These are phyloP conservation scores for Pseudoscleropodium purum DNA, from an alignment of 225 moss, liverwort and hornwort genomes.

Conservation along the genomic window DNA sequence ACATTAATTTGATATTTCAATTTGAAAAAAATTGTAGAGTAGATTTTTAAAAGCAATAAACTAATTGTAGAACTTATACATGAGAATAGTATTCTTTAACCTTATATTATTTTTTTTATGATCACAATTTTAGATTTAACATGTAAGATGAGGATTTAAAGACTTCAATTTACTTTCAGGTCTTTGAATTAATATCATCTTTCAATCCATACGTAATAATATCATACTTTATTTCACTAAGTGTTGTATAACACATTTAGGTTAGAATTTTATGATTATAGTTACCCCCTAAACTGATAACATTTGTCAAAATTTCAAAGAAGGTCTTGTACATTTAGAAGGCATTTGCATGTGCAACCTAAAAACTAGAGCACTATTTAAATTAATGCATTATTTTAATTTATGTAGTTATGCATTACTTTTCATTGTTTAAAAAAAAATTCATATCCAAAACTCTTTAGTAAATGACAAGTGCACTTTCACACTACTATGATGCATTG, in stretches of 20 bases:
- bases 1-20: not conserved
- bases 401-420: not conserved
- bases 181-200: not conserved
- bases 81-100: not conserved
- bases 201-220: not conserved
- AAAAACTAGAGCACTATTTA: no score
- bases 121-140: not conserved
- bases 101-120: not conserved
- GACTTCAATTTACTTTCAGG: not conserved
- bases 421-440: not conserved
- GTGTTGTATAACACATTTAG: fast-evolving
- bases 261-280: not conserved
- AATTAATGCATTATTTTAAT: not conserved
- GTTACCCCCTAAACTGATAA: not conserved
- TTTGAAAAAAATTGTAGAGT: not conserved
- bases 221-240: not conserved
- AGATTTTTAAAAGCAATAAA: not conserved
- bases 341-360: not conserved
- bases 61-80: not conserved
- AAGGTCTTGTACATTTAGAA: not conserved
- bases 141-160: not conserved
- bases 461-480: not conserved
- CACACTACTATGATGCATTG: not conserved
- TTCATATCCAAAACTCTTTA: no score
- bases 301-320: not conserved